A percentile compares a stretch with the other conserved stretches of the same genome.
These are phyloP conservation scores for Omphalotus guepiniiformis DNA, from an alignment of 768 basidiomycete genomes.

Conservation along the genomic window DNA sequence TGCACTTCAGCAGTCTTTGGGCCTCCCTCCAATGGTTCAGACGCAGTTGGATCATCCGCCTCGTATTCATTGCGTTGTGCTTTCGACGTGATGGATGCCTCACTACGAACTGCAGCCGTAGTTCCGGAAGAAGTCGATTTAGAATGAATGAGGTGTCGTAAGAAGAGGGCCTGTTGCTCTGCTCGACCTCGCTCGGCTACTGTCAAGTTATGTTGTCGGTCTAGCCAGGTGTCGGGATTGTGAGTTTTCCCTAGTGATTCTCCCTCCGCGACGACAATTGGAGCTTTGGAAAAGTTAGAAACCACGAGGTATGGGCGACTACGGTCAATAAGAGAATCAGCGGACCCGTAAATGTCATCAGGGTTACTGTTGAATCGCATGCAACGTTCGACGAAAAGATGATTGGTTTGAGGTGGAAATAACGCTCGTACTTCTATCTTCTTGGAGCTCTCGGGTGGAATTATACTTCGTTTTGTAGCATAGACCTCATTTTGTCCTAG, in stretches of 20 bases:
- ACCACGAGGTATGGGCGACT: not conserved
- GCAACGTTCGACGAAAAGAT: not conserved
- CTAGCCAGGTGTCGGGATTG: not conserved
- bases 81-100: not conserved
- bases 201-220: not conserved
- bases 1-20: conserved; percentile 15
- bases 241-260: not conserved
- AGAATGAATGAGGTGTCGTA: no score
- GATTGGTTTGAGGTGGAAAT: not conserved
- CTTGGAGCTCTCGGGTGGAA: not conserved
- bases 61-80: not conserved
- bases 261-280: not conserved
- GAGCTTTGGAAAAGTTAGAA: not conserved
- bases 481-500: not conserved
- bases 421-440: not conserved
- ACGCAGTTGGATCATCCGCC: not conserved
- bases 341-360: not conserved
- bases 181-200: not conserved
- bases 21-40: not conserved
- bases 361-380: not conserved
- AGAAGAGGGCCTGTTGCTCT: not conserved
- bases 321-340: not conserved
- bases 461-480: not conserved
- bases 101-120: not conserved
- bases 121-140: no score